Conservation (phyloP, 192 early-diverging fungal species). For the Entomortierella parvispora region DNA sequence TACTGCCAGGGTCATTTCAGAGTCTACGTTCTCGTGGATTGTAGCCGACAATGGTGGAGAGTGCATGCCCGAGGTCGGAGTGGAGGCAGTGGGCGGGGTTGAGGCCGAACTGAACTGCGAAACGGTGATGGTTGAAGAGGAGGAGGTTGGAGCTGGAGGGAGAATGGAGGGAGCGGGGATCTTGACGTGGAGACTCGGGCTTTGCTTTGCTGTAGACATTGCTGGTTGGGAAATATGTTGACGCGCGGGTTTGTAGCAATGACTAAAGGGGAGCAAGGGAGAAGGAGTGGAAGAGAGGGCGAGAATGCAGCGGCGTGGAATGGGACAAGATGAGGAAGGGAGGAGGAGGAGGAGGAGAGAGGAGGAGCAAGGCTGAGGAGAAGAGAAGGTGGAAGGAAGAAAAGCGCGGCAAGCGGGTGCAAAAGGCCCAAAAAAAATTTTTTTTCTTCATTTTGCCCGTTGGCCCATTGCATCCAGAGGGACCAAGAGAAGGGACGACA, state of each 20-base stretch:
- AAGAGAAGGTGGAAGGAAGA: background rate
- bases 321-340: background rate
- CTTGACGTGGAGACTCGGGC: background rate
- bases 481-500: background rate
- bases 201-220: constrained; percentile 20
- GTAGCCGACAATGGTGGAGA: constrained; percentile 37
- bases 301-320: background rate
- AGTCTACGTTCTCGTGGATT: constrained; percentile 18
- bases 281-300: background rate
- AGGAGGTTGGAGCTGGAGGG: background rate
- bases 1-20: constrained; percentile 3
- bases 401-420: too few relatives aligned
- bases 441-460: too few relatives aligned
- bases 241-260: constrained; percentile 20
- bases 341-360: constrained; percentile 3
- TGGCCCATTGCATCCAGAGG: background rate
- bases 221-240: constrained; percentile 1
- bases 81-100: constrained; percentile 9
- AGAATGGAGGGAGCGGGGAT: background rate
- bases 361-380: background rate
- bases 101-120: background rate
- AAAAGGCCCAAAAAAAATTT: too few relatives aligned
- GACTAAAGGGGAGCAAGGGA: background rate
- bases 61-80: constrained; percentile 39
- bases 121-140: background rate